Percentiles rank a stretch among this genome's conserved stretches.
Conservation (phyloP, 495 filamentous ascomycete genomes). For the Hypoxylon subgilvum region DNA sequence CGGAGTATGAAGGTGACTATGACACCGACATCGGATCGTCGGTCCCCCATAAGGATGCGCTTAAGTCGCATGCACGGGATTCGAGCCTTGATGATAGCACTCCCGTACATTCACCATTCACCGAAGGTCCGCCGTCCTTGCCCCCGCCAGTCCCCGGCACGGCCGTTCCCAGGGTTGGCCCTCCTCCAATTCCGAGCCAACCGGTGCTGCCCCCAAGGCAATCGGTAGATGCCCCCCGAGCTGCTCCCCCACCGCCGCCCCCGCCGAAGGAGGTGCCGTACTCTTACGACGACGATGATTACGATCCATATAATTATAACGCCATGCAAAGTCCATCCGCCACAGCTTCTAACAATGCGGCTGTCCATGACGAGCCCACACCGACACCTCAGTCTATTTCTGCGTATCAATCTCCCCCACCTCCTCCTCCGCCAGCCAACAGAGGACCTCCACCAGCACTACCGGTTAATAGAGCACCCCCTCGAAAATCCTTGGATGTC, state of each 20-base stretch:
- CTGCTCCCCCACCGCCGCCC: slow-evolving; percentile 70
- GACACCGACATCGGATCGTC: slow-evolving; percentile 96
- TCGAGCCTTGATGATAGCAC: slow-evolving; percentile 67
- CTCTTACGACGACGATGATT: slow-evolving; percentile 67
- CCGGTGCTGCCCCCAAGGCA: slow-evolving; percentile 57
- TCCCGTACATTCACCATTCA: slow-evolving; percentile 55
- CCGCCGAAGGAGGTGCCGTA: slow-evolving; percentile 57
- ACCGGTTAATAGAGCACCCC: slow-evolving; percentile 52
- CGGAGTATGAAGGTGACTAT: slow-evolving; percentile 97
- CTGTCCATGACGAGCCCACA: slow-evolving; percentile 21
- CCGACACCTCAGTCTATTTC: slow-evolving; percentile 49
- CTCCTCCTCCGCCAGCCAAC: slow-evolving; percentile 54
- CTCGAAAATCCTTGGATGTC: slow-evolving; percentile 74
- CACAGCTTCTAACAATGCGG: slow-evolving; percentile 21
- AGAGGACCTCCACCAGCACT: slow-evolving; percentile 56
- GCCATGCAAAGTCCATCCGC: slow-evolving; percentile 39
- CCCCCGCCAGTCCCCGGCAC: slow-evolving; percentile 55
- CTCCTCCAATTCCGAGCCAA: slow-evolving; percentile 65
- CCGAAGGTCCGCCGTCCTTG: slow-evolving; percentile 49
- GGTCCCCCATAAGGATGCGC: slow-evolving; percentile 85
- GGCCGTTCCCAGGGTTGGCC: slow-evolving; percentile 48
- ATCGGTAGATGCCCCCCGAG: slow-evolving; percentile 74
- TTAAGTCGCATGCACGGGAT: slow-evolving; percentile 81
- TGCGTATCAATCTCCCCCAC: slow-evolving; percentile 59
- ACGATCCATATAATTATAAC: slow-evolving; percentile 75